Evolutionary conservation across 495 filamentous ascomycete genomes (phyloP).

Genomic region (Usnea hakonensis): DNA sequence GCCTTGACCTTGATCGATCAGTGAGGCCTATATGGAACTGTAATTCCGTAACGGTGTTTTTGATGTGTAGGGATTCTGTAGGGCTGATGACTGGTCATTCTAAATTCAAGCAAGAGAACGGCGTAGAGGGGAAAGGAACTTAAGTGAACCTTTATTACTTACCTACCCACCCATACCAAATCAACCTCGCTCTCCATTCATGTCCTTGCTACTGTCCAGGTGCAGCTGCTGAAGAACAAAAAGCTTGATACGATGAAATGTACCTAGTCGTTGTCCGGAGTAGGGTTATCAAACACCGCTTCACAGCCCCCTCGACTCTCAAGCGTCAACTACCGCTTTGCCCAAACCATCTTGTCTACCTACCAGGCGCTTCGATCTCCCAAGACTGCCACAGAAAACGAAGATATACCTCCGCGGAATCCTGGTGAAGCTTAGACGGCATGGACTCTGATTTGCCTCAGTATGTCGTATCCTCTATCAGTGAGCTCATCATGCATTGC

Average conservation of each 20-base stretch:
- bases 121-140: conserved; percentile 2
- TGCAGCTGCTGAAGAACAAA: not conserved
- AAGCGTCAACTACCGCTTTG: not conserved
- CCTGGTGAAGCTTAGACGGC: conserved; percentile 38
- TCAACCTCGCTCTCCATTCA: not conserved
- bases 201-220: not conserved
- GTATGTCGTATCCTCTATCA: conserved; percentile 34
- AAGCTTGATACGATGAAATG: conserved; percentile 9
- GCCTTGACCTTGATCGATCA: not conserved
- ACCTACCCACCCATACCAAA: not conserved
- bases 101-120: conserved; percentile 4
- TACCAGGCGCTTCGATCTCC: not conserved
- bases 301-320: conserved; percentile 15
- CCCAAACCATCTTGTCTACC: not conserved
- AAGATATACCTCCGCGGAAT: conserved; percentile 34
- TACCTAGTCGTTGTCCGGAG: conserved; percentile 1
- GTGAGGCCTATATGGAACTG: too few species aligned
- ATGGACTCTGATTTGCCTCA: conserved; percentile 56
- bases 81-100: conserved; percentile 8
- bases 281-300: conserved; percentile 3
- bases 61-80: not conserved
- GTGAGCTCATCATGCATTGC: conserved; percentile 18
- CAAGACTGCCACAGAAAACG: not conserved
- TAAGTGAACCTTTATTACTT: too few species aligned
- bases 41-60: not conserved